Percentiles rank a stretch among this genome's conserved stretches.
These are phyloP conservation scores for Apiotrichum sp. DNA, from an alignment of 1,284 basidiomycete species.

Conservation along the genomic window DNA sequence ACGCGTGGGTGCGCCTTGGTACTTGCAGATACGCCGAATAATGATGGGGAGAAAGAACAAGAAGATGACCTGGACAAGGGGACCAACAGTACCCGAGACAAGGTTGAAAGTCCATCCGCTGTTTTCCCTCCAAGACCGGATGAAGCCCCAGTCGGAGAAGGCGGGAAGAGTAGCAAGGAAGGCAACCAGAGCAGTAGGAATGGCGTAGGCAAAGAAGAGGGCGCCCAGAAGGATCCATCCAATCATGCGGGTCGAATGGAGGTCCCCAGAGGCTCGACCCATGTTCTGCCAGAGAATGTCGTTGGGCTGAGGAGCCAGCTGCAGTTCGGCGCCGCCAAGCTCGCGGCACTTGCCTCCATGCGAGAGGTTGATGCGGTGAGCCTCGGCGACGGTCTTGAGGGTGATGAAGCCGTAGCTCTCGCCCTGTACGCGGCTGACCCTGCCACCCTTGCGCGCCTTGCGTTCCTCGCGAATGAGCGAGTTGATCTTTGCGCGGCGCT, in stretches of 20 bases:
- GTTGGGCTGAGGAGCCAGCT: constrained; percentile 41
- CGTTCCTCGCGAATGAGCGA: constrained; percentile 47
- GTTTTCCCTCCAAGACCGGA: not conserved
- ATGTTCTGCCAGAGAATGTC: constrained; percentile 76
- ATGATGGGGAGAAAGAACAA: constrained; percentile 79
- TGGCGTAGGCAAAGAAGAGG: constrained; percentile 86
- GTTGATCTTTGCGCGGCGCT: constrained; percentile 67
- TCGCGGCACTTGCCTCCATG: constrained; percentile 43
- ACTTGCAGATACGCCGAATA: constrained; percentile 76
- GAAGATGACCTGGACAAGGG: constrained; percentile 78
- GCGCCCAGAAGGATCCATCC: constrained; percentile 69
- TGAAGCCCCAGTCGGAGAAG: not conserved
- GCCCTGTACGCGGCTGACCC: constrained; percentile 46
- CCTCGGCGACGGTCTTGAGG: constrained; percentile 85
- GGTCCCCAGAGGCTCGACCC: constrained; percentile 61
- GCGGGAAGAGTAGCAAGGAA: constrained; percentile 67
- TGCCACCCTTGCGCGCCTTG: constrained; percentile 34
- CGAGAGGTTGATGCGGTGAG: constrained; percentile 49
- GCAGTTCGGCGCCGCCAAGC: constrained; percentile 40
- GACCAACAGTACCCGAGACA: constrained; percentile 80
- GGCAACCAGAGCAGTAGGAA: constrained; percentile 66
- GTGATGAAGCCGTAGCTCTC: constrained; percentile 92
- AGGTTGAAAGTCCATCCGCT: constrained; percentile 49
- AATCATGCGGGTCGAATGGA: constrained; percentile 60
- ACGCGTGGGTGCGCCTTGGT: constrained; percentile 61